Base-by-base conservation (phyloP, 192 early-diverging fungal species). In the Cladochytrium replicatum region DNA sequence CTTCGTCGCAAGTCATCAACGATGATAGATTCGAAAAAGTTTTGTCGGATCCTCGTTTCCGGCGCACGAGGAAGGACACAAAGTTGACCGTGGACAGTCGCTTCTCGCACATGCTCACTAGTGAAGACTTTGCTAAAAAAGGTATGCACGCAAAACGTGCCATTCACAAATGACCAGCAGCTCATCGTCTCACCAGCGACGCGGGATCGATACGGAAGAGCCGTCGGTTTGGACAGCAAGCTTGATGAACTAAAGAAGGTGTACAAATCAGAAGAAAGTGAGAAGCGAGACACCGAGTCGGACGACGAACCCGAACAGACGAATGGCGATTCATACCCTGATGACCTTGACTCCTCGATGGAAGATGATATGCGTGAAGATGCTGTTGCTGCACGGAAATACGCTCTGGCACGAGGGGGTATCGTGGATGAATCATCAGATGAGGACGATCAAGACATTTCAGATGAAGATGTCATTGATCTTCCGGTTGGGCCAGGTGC, bases 11-110 rank as follows among this genome's bases (percentile, higher is more conserved):
- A n/a, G n/a, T n/a, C n/a, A n/a, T n/a, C n/a, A n/a, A n/a, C n/a
- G n/a, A n/a, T n/a, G n/a, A n/a, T n/a, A n/a, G n/a, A n/a, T 95
- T 95, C 59, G 50, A 70, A 2, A 78, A 79, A 54, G 76, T 91
- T 15, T 82, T 84, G 46, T 63, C 72, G 8, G 92, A 97, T 61
- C 89, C 91, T 41, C 80, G 90, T 23, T 86, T 86, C 58, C 54
- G 65, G 46, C 66, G 78, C 52, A 77, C 91, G 21, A 82, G 81
- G 48, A 89, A 88, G 66, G 80, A 77, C 51, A 65, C 61, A 39
- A 95, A 97, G 60, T 76, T 97, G 43, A 76, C 75, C 8, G 76
- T 97, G 25, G 94, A 97, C 74, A 71, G 79, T 51, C 85, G 94
- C 32, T 97, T 97, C 62, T 54, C 74, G 6, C 62, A 71, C 17